Conservation (phyloP, 176 grass and related monocot genomes). For the Otatea glauca region DNA sequence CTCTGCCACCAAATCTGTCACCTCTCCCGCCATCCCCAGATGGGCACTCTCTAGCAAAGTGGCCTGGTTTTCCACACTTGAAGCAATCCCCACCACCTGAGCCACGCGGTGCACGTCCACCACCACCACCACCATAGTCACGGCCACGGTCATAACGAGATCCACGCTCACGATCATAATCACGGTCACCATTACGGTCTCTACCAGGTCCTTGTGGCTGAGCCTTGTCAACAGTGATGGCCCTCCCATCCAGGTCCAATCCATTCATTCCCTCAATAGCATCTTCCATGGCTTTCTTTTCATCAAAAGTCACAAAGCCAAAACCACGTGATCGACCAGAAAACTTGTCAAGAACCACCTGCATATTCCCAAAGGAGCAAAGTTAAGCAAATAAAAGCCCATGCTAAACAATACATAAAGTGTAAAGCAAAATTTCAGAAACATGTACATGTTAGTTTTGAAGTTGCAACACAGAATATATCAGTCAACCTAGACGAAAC, state of each 20-base stretch:
- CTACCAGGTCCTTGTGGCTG: slow-evolving; percentile 78
- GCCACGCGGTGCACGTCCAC: slow-evolving; percentile 47
- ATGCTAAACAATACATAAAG: not conserved
- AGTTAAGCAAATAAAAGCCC: not conserved
- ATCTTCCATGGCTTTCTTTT: slow-evolving; percentile 96
- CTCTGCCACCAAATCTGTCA: slow-evolving; percentile 64
- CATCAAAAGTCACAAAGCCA: slow-evolving; percentile 93
- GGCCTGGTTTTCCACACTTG: slow-evolving; percentile 84
- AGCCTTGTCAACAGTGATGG: slow-evolving; percentile 88
- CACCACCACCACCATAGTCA: slow-evolving; percentile 48
- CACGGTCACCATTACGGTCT: slow-evolving; percentile 60
- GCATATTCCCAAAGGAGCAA: slow-evolving; percentile 9
- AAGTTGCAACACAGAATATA: not conserved
- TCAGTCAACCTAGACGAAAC: not conserved
- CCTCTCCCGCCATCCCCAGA: slow-evolving; percentile 65
- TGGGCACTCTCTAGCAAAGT: slow-evolving; percentile 87
- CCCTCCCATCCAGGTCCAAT: slow-evolving; percentile 71
- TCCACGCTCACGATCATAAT: slow-evolving; percentile 63
- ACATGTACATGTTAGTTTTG: not conserved
- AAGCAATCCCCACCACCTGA: slow-evolving; percentile 74
- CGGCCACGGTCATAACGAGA: slow-evolving; percentile 61
- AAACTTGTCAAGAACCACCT: slow-evolving; percentile 91
- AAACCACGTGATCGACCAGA: slow-evolving; percentile 95
- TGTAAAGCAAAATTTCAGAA: not conserved
- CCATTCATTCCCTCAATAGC: slow-evolving; percentile 99